Base-by-base conservation (phyloP, 345 rosid genomes). In the Eutrema yunnanense region DNA sequence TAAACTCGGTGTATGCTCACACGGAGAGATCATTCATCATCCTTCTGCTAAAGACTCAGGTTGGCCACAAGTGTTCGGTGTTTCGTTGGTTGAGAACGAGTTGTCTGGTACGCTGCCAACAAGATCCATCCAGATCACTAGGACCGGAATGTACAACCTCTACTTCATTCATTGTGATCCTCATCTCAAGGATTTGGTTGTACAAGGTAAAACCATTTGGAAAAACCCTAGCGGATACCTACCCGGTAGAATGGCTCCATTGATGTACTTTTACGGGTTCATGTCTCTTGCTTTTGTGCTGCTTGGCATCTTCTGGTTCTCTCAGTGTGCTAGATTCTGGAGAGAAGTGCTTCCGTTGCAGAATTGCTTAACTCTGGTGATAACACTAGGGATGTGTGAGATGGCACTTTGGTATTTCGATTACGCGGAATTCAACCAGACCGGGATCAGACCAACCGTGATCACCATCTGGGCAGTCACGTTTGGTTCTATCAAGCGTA, bases 401-500 rank as follows among this genome's bases (percentile, higher is more conserved):
- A 90, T 92, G 98, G 84, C 98, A n/a, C 81, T 92, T 44, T 95
- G 98, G 99, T 92, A 86, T 76, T 92, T 92, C 6, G 97, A 96
- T 78, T 90, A 88, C 71, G 96, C 89, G 9, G 94, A 90, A 33
- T 96, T 96, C 79, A 92, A 88, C 9, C 88, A 88, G 81, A 87
- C 88, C 0, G 99, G 99, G 38, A 76, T 90, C 27, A 85, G 99
- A 77, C 96, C 99, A 2, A 82, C 82, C 1, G 96, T 92, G 32
- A 92, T 88, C 79, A 95, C 96, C 1, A 73, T 85, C 6, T 95
- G 98, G 99, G 99, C 97, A 9, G 99, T 92, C 40, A 85, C 96
- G 8, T 92, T 92, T 37, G 96, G 97, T 29, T 70, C 87, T 33
- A 77, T 95, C 59, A 96, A 88, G 47, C 90, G 91, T 14, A 87